phyloP scores from a whole-genome alignment of 192 early-diverging fungal genomes.

The Mortierella alpina region DNA sequence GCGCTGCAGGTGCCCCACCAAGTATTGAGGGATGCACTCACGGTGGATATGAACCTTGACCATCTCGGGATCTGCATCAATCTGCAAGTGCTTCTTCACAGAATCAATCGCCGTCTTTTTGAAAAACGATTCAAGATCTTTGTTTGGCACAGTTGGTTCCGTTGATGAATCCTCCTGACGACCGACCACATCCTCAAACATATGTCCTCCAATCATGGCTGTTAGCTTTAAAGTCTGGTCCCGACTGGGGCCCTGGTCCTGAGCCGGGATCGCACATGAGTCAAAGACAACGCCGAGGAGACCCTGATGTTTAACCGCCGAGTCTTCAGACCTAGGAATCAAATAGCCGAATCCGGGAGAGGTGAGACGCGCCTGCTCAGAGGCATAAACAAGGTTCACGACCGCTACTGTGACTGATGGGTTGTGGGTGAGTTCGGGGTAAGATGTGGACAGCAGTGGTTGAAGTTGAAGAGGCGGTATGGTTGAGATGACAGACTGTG shows the following conservation, averaged over 20 bases:
- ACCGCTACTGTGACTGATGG: slow-evolving; percentile 84
- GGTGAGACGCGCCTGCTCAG: slow-evolving; percentile 57
- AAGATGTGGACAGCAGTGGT: slow-evolving; percentile 28
- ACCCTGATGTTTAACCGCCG: slow-evolving; percentile 54
- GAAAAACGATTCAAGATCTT: slow-evolving; percentile 21
- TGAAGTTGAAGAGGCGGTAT: slow-evolving; percentile 64
- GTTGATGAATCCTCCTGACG: slow-evolving; percentile 28
- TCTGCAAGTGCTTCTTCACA: slow-evolving; percentile 69
- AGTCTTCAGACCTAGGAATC: slow-evolving; percentile 74
- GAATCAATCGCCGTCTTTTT: slow-evolving; percentile 65
- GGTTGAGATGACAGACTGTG: slow-evolving; percentile 76
- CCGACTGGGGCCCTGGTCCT: slow-evolving; percentile 61
- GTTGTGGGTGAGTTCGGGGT: slow-evolving; percentile 67
- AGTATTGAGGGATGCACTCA: slow-evolving; percentile 91
- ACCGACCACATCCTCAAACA: slow-evolving; percentile 60
- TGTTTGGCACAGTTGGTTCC: slow-evolving; percentile 15
- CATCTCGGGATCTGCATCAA: slow-evolving; percentile 59
- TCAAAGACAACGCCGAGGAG: slow-evolving; percentile 91
- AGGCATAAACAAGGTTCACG: slow-evolving; percentile 80
- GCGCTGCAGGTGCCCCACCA: slow-evolving; percentile 80
- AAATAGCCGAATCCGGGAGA: slow-evolving; percentile 93
- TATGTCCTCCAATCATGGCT: slow-evolving; percentile 92
- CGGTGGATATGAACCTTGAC: slow-evolving; percentile 67
- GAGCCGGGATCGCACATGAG: slow-evolving; percentile 78
- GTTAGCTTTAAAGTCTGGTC: slow-evolving; percentile 70